phyloP scores from a whole-genome alignment of 345 rosid genomes.

The Euphorbia pulcherrima region DNA sequence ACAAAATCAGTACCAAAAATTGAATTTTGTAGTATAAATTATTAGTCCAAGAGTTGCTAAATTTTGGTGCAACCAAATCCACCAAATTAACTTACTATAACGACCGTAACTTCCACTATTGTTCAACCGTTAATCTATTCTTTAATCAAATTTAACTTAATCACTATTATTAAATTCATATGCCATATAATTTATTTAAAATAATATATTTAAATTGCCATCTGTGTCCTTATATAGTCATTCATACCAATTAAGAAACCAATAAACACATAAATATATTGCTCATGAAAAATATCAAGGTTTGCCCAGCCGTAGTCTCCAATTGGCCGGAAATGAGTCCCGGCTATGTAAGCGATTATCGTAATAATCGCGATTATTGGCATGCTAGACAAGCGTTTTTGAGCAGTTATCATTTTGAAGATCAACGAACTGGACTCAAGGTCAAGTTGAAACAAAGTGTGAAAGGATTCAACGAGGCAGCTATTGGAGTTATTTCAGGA shows the following conservation, averaged over 20 bases:
- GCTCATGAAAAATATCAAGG: slow-evolving; percentile 24
- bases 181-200: neutral
- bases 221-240: no score
- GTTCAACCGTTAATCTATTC: slow-evolving; percentile 28
- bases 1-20: no score
- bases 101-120: neutral
- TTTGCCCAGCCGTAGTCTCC: slow-evolving; percentile 12
- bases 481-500: slow-evolving; percentile 8
- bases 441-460: slow-evolving; percentile 30
- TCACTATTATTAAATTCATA: neutral
- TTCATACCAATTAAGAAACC: neutral
- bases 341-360: slow-evolving; percentile 15
- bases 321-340: slow-evolving; percentile 11
- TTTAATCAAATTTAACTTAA: neutral
- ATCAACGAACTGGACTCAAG: slow-evolving; percentile 12
- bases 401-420: slow-evolving; percentile 40
- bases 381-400: slow-evolving; percentile 46
- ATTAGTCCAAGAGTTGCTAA: neutral
- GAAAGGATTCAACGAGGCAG: slow-evolving; percentile 26
- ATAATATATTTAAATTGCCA: neutral
- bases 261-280: neutral
- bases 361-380: slow-evolving; percentile 35
- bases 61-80: slow-evolving; percentile 37
- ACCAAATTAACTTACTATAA: slow-evolving; percentile 24
- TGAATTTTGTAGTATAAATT: no score